Conservation (phyloP, 805 yeast genomes). For the Kazachstania kunashirensis region DNA sequence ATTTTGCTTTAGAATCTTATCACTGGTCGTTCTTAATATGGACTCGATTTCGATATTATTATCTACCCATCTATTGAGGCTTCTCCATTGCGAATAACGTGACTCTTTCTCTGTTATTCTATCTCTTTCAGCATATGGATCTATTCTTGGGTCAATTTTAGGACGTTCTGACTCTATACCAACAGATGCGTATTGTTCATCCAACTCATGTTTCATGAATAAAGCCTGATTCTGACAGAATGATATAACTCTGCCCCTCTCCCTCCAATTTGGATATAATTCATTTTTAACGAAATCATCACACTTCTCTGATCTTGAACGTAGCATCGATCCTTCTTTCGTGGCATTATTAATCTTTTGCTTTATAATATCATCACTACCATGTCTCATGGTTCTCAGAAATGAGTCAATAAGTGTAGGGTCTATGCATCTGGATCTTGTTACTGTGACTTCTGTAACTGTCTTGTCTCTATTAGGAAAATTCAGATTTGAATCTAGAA, state of each 20-base stretch:
- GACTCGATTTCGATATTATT: constrained; percentile 36
- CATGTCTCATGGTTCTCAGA: constrained; percentile 23
- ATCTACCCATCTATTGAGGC: constrained; percentile 29
- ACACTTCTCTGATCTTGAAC: constrained; percentile 25
- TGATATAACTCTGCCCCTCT: constrained; percentile 32
- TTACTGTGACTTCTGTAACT: constrained; percentile 15
- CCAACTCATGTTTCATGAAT: constrained; percentile 26
- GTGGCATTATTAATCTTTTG: constrained; percentile 35
- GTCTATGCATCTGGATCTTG: constrained; percentile 23
- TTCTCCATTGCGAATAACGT: constrained; percentile 24
- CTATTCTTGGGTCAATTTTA: constrained; percentile 31
- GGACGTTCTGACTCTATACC: constrained; percentile 13
- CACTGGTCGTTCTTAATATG: constrained; percentile 32
- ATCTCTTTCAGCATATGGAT: constrained; percentile 44
- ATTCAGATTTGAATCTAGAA: constrained; percentile 13
- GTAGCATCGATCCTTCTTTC: constrained; percentile 8
- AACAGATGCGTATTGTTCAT: constrained; percentile 13
- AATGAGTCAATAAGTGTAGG: constrained; percentile 26
- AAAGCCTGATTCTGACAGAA: constrained; percentile 33
- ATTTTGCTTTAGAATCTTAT: constrained; percentile 27
- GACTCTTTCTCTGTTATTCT: constrained; percentile 24
- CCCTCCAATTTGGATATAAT: constrained; percentile 40
- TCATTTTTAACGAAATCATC: constrained; percentile 28
- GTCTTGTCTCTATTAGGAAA: constrained; percentile 11
- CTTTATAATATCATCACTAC: constrained; percentile 38